Evolutionary conservation across 805 yeast genomes (phyloP).

Genomic region (Diddensiella caesifluorescens): DNA sequence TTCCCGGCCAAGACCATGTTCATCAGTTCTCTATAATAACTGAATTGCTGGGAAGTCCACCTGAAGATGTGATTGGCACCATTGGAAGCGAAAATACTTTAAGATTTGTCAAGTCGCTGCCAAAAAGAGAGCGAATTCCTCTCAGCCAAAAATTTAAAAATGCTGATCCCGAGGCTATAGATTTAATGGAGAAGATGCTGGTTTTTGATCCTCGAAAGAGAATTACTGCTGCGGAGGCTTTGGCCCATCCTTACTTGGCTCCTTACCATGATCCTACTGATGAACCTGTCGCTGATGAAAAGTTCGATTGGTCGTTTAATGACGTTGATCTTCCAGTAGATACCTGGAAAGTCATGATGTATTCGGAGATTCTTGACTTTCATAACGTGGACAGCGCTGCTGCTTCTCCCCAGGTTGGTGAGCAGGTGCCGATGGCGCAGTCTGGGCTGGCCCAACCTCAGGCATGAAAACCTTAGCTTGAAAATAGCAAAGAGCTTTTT

Average conservation of each 20-base stretch:
- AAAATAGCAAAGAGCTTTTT: no score
- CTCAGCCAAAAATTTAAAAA: conserved; percentile 71
- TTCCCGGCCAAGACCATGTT: conserved; percentile 98
- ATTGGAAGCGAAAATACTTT: conserved; percentile 94
- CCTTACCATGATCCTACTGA: conserved; percentile 97
- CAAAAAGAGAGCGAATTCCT: conserved; percentile 89
- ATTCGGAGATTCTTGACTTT: conserved; percentile 91
- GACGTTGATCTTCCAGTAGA: conserved; percentile 97
- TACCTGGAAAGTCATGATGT: conserved; percentile 99
- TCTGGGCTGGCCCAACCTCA: conserved; percentile 7
- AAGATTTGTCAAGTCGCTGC: conserved; percentile 88
- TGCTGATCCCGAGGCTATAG: conserved; percentile 68
- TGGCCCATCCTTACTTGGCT: conserved; percentile 83
- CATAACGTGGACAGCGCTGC: conserved; percentile 65
- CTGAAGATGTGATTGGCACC: conserved; percentile 91
- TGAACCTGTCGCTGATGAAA: conserved; percentile 89
- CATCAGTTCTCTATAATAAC: conserved; percentile 97
- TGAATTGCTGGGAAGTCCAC: conserved; percentile 93
- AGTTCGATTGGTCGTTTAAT: conserved; percentile 96
- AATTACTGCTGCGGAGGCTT: conserved; percentile 85
- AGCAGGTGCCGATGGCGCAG: conserved; percentile 5
- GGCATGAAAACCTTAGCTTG: background rate
- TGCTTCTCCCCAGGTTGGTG: conserved; percentile 4
- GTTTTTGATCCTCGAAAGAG: conserved; percentile 94
- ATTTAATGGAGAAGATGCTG: conserved; percentile 80